Conservation (phyloP, 208 protist genomes). For the Jaenimonas drosophilae region DNA sequence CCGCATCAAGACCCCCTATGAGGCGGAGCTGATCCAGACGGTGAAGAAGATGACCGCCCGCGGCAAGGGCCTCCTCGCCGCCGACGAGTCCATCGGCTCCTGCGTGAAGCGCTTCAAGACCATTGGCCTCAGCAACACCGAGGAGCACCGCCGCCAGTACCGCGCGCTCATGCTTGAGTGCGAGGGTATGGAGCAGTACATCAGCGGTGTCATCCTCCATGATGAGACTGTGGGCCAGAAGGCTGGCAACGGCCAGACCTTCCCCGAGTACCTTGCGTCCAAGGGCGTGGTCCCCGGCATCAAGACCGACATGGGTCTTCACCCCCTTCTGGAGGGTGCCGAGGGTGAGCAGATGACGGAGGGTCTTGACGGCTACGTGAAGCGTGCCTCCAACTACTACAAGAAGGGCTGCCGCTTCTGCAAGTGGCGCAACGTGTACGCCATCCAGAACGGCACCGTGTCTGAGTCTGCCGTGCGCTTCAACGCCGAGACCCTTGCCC, state of each 20-base stretch:
- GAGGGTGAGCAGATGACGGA: conserved; percentile 91
- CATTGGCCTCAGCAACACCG: conserved; percentile 94
- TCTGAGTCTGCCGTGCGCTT: conserved; percentile 84
- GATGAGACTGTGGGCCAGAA: conserved; percentile 96
- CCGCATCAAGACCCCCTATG: conserved; percentile 68
- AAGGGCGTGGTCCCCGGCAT: conserved; percentile 91
- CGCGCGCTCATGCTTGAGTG: conserved; percentile 84
- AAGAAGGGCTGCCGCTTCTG: conserved; percentile 93
- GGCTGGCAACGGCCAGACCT: conserved; percentile 68
- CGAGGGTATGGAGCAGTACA: conserved; percentile 84
- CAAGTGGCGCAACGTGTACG: conserved; percentile 95
- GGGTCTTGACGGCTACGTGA: conserved; percentile 91
- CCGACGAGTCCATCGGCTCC: conserved; percentile 93
- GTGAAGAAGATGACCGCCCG: conserved; percentile 57
- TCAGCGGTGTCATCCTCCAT: conserved; percentile 95
- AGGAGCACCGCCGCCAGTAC: conserved; percentile 92
- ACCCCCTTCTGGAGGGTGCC: conserved; percentile 71
- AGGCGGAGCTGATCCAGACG: conserved; percentile 57
- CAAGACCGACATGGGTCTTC: conserved; percentile 91
- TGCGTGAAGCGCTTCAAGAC: conserved; percentile 92
- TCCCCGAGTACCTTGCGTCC: conserved; percentile 74
- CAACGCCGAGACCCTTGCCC: conserved; percentile 91
- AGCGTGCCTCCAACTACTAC: conserved; percentile 91
- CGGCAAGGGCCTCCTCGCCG: conserved; percentile 96
- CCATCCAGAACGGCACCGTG: conserved; percentile 88